Evolutionary conservation across 139 green algal genomes (phyloP), one percentile per base, ranked within the genome.

Genomic region (Picochlorum sp.): DNA sequence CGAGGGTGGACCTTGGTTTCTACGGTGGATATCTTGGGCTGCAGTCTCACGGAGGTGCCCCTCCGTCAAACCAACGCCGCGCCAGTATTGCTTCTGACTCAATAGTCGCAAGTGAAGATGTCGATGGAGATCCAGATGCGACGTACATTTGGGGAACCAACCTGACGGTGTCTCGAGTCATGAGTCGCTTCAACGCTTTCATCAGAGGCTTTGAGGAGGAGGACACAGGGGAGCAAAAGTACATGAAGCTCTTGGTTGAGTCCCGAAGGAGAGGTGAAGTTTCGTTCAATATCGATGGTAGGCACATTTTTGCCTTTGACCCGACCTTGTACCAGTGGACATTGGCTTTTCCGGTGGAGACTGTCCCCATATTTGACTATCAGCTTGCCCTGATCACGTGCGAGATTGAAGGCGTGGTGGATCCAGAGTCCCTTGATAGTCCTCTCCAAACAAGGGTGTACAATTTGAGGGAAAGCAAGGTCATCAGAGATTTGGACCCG

Each of bases 401-500:
- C 3, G 65, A 77, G 57, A 44, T 71, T 55, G 64, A 77, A 64
- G 71, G 57, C 14, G 37, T 38, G 13, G 23, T 20, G 11, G 68
- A 77, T 55, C 63, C 75, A 3, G 65, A 68, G 10, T 49, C 65
- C 44, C 31, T 30, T 16, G n/a, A 60, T 49, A 4, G 24, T 52
- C 60, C 60, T 38, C 38, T 78, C n/a, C 79, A 96, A 81, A 78
- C 85, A 6, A 81, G 89, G 9, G 74, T 84, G 4, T 98, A 89
- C 83, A 98, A 98, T 80, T 75, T 99, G 66, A 66, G 57, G 6
- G 70, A 83, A 52, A 71, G 61, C 23, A 79, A 86, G 57, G 68
- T 86, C 11, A 96, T 99, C 77, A 82, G 94, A 6, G 92, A 97
- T 62, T 80, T 99, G 37, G 87, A 98, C 73, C 94, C 94, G n/a